Base-by-base conservation (phyloP, 176 grass and related monocot genomes). In the Puya raimondii region DNA sequence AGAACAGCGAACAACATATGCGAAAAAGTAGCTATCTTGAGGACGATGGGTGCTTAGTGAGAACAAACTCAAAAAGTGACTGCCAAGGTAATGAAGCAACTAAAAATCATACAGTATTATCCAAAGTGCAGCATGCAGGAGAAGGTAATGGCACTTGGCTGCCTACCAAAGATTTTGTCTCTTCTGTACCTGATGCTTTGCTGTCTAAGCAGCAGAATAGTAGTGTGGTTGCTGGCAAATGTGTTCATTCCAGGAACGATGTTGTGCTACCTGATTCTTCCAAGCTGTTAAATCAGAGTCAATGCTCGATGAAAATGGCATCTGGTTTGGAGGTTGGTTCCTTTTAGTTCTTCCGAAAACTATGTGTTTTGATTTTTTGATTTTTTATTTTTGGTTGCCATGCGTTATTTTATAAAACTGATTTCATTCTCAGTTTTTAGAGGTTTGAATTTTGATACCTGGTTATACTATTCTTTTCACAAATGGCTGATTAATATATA, bases 1-100 rank as follows among this genome's bases (percentile, higher is more conserved):
- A 65, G 64, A 81, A 65, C 65, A 89, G 66, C 58, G 20, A 66
- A 47, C 69, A 83, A 81, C 77, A 57, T 70, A 81, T 66, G 74
- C 73, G 71, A 81, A 76, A 77, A 79, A 67, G 26, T 16, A 78
- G 64, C 68, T 73, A 11, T 12, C 33, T 70, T 51, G 84, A 76
- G 61, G 79, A 84, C 71, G 79, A 56, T 64, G 71, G 20, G 53
- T 65, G 50, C 16, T 27, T 69, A 53, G 47, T 50, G 42, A 50
- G 66, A 67, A 64, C 59, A 64, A 84, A 79, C 48, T 48, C 29
- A 12, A 67, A 13, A 16, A 63, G 11, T 50, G 73, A 51, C 50
- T 70, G 58, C 64, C 61, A 78, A 14, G 70, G 47, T 65, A 50
- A 17, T 82, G 68, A 58, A 13, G 21, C 51, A 9, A 57, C 50